A percentile compares a stretch with the other conserved stretches of the same genome.
These are phyloP conservation scores for Amylostereum areolatum DNA, from an alignment of 1,284 basidiomycete genomes.

Conservation along the genomic window DNA sequence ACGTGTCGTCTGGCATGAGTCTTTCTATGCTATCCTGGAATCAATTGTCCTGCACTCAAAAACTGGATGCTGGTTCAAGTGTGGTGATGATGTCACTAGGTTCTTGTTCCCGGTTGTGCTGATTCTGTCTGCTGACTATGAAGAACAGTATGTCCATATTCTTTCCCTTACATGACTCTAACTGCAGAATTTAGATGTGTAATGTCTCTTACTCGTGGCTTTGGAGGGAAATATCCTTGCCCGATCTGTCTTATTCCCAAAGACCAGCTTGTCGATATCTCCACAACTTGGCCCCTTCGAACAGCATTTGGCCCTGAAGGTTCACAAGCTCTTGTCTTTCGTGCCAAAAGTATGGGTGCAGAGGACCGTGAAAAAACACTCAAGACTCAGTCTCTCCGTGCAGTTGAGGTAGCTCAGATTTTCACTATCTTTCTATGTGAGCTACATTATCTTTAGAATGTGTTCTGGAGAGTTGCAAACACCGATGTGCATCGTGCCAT, in stretches of 20 bases:
- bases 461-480: constrained; percentile 23
- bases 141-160: constrained; percentile 17
- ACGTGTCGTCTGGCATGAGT: constrained; percentile 1
- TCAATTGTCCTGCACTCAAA: not conserved
- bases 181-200: constrained; percentile 5
- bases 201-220: constrained; percentile 14
- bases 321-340: no score
- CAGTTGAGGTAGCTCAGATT: constrained; percentile 21
- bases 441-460: no score
- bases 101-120: not conserved
- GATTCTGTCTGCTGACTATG: constrained; percentile 24
- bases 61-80: not conserved
- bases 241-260: constrained; percentile 14
- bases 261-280: constrained; percentile 2
- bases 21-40: not conserved
- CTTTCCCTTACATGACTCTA: not conserved
- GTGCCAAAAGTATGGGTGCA: not conserved
- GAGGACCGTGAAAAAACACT: constrained; percentile 13
- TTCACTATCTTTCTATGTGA: not conserved
- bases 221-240: constrained; percentile 9
- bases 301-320: no score
- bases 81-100: not conserved
- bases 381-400: constrained; percentile 21
- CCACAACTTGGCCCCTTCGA: not conserved
- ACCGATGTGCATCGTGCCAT: constrained; percentile 24